These are phyloP conservation scores for Blastobotrys americana DNA, from an alignment of 805 yeast species.

Conservation along the genomic window DNA sequence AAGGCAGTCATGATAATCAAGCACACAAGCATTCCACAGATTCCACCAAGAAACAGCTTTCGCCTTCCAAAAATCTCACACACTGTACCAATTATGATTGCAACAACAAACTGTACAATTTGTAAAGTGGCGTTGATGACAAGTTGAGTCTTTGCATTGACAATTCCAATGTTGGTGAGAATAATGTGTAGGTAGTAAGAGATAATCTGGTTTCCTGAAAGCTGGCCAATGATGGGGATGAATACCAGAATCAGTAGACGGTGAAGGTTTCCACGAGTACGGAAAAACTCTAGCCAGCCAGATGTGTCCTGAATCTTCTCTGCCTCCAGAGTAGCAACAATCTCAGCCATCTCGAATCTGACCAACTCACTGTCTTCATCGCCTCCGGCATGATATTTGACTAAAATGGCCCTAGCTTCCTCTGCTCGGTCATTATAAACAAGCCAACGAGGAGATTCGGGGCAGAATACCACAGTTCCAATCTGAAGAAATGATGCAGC, in stretches of 20 bases:
- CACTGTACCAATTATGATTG: constrained; percentile 10
- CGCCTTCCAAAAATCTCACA: constrained; percentile 14
- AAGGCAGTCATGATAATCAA: constrained; percentile 32
- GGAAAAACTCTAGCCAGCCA: constrained; percentile 9
- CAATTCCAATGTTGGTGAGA: constrained; percentile 48
- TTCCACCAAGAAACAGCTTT: constrained; percentile 9
- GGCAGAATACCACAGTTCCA: constrained; percentile 45
- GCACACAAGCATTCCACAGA: constrained; percentile 11
- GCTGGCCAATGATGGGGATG: constrained; percentile 8
- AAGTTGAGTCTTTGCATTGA: constrained; percentile 19
- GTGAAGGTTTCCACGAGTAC: constrained; percentile 8
- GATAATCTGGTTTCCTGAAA: constrained; percentile 14
- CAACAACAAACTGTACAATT: constrained; percentile 8
- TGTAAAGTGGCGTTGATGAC: constrained; percentile 13
- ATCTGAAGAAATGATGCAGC: constrained; percentile 53
- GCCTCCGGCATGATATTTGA: constrained; percentile 14
- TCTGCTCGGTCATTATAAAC: constrained; percentile 55
- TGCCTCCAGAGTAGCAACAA: constrained; percentile 7
- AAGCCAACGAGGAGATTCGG: constrained; percentile 81
- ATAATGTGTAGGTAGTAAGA: constrained; percentile 44
- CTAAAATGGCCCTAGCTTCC: constrained; percentile 32
- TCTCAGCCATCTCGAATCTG: constrained; percentile 14
- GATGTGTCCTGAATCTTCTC: constrained; percentile 5
- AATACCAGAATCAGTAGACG: constrained; percentile 8
- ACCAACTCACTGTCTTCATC: constrained; percentile 6